Percentiles rank a stretch among this genome's conserved stretches.
phyloP scores from a whole-genome alignment of 2,329 filamentous ascomycete genomes.

The Fusarium transvaalense region DNA sequence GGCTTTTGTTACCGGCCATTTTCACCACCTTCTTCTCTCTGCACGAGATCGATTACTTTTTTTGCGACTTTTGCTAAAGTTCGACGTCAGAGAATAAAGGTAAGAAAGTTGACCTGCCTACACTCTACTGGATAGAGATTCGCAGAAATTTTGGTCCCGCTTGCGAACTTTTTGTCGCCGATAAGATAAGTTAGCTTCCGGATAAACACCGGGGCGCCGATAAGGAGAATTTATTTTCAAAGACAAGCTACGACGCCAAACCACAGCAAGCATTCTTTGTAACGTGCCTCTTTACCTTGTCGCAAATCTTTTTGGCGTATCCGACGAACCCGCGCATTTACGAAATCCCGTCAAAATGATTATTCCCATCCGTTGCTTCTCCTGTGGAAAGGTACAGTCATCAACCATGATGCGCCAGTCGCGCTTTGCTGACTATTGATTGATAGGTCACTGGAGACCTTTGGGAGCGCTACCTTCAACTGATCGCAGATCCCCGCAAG shows the following conservation, averaged over 20 bases:
- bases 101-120: slow-evolving; percentile 25
- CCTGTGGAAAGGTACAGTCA: slow-evolving; percentile 90
- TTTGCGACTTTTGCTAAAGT: slow-evolving; percentile 35
- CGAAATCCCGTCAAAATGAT: slow-evolving; percentile 79
- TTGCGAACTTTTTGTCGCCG: slow-evolving; percentile 54
- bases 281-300: slow-evolving; percentile 38
- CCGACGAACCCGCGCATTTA: slow-evolving; percentile 22
- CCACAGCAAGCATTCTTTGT: slow-evolving; percentile 36
- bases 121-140: slow-evolving; percentile 36
- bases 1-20: slow-evolving; percentile 54
- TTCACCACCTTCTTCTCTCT: slow-evolving; percentile 30
- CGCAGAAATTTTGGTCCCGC: slow-evolving; percentile 58
- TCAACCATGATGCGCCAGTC: slow-evolving; percentile 20
- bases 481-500: slow-evolving; percentile 80
- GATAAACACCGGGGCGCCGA: slow-evolving; percentile 48
- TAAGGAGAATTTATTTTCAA: slow-evolving; percentile 47
- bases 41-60: slow-evolving; percentile 22
- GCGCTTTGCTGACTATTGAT: slow-evolving; percentile 45
- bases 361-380: slow-evolving; percentile 98
- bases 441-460: slow-evolving; percentile 92
- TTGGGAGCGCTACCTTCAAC: slow-evolving; percentile 93
- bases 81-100: slow-evolving; percentile 39
- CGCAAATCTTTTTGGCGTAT: slow-evolving; percentile 40
- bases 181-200: slow-evolving; percentile 56
- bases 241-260: slow-evolving; percentile 25